A percentile compares a stretch with the other conserved stretches of the same genome.
Evolutionary conservation across 495 filamentous ascomycete species (phyloP).

Genomic region (Penicillium odoratum): DNA sequence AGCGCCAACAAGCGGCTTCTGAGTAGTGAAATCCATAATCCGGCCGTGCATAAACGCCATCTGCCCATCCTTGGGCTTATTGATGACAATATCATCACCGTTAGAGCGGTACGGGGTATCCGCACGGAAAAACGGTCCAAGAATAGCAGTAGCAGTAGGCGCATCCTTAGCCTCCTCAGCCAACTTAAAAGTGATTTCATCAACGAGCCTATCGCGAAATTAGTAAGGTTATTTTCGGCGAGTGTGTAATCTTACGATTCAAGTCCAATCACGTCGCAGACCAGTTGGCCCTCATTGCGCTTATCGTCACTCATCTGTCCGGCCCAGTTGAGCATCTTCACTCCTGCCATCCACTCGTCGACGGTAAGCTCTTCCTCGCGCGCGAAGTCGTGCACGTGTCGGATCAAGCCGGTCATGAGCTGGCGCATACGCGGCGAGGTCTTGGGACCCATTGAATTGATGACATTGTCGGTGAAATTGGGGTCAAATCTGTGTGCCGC

Average conservation of each 20-base stretch:
- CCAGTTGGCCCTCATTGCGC: conserved; percentile 71
- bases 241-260: conserved; percentile 51
- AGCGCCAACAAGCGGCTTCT: conserved; percentile 60
- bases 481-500: conserved; percentile 51
- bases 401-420: conserved; percentile 44
- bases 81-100: conserved; percentile 65
- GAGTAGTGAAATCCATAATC: conserved; percentile 57
- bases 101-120: conserved; percentile 64
- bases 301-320: conserved; percentile 68
- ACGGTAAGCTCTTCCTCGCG: conserved; percentile 51
- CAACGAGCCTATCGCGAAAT: conserved; percentile 51
- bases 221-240: not conserved
- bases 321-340: conserved; percentile 66
- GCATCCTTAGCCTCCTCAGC: conserved; percentile 48
- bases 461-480: conserved; percentile 66
- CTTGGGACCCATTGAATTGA: conserved; percentile 68
- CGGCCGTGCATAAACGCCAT: conserved; percentile 63
- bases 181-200: conserved; percentile 73
- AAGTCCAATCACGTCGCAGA: conserved; percentile 72
- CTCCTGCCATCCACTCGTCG: conserved; percentile 49
- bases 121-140: conserved; percentile 76
- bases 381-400: conserved; percentile 49
- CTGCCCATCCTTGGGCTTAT: conserved; percentile 51
- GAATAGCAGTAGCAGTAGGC: conserved; percentile 68
- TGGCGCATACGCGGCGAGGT: conserved; percentile 54